Evolutionary conservation across 192 early-diverging fungal genomes (phyloP).

Genomic region (Jimgerdemannia lactiflua): DNA sequence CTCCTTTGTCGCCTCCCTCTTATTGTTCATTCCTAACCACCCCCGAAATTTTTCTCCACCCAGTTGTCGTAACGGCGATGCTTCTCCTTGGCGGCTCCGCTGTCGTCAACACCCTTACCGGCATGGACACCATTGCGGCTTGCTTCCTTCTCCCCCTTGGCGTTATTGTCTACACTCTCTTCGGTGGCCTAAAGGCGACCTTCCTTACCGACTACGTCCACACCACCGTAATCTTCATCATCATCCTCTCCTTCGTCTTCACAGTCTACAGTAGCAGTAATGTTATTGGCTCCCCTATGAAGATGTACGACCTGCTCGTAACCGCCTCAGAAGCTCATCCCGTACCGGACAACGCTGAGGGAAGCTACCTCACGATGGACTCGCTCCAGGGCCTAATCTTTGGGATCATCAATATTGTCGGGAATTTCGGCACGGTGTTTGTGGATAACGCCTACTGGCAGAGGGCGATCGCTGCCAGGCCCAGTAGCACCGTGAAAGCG

Average conservation of each 20-base stretch:
- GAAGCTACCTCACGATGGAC: constrained; percentile 61
- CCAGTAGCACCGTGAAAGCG: constrained; percentile 62
- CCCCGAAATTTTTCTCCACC: background rate
- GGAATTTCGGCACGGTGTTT: constrained; percentile 77
- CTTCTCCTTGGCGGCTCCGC: constrained; percentile 67
- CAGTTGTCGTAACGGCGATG: constrained; percentile 71
- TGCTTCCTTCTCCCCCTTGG: constrained; percentile 68
- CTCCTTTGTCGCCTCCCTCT: constrained; percentile 2
- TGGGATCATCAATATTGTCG: constrained; percentile 72
- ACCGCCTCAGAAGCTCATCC: constrained; percentile 43
- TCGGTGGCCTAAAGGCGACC: constrained; percentile 73
- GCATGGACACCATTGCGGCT: constrained; percentile 60
- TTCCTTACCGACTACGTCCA: constrained; percentile 73
- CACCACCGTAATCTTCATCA: constrained; percentile 66
- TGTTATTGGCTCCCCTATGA: constrained; percentile 59
- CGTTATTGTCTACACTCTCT: constrained; percentile 62
- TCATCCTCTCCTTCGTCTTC: constrained; percentile 66
- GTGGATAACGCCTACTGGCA: constrained; percentile 77
- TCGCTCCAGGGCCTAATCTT: constrained; percentile 66
- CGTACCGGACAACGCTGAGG: constrained; percentile 56
- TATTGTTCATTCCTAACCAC: background rate
- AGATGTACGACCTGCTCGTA: constrained; percentile 67
- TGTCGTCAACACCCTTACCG: constrained; percentile 61
- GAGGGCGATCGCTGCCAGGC: constrained; percentile 68
- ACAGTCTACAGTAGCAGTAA: constrained; percentile 59